Base-by-base conservation (phyloP, 2,329 filamentous ascomycete species). In the Epichloe festucae region DNA sequence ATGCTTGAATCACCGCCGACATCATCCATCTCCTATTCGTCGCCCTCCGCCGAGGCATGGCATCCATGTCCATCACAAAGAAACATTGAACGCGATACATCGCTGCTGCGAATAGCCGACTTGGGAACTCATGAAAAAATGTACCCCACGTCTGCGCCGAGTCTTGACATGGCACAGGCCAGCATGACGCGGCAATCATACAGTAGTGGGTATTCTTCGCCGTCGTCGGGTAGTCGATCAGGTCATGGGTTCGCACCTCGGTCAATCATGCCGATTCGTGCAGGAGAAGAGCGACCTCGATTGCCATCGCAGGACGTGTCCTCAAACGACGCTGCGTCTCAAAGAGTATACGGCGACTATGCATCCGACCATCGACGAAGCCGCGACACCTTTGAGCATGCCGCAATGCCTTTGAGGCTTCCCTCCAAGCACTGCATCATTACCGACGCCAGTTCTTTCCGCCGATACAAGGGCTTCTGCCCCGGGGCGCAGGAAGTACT, bases 391-490 rank as follows among this genome's bases (percentile, higher is more conserved):
- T 49, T 43, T 31, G 46, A 45, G 7, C 49, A 42, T 6, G 17
- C 45, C 14, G 17, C 19, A 3, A 42, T 41, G 19, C 27, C 31
- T 17, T 21, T 40, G 5, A 3, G 46, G 12, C n/a, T 36, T 7
- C 48, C 41, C 7, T 36, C 44, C 3, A 48, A 49, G 8, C 69
- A 73, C 41, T 73, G 70, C 55, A 67, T 58, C 5, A 75, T 79
- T 34, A 69, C 62, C 11, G 55, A 59, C 2, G 55, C 63, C 10
- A 76, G 75, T 54, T 79, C 77, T 0, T 79, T 78, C 54, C 72
- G 74, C 46, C 63, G 72, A 11, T 65, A 74, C 39, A 77, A 75
- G 51, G 76, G 76, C 1, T 78, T 80, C 56, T 81, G 77, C 44
- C 69, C 72, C 17, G 77, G 77, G 1, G 76, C 77, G 7, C 72